Evolutionary conservation across 176 grass and related monocot genomes (phyloP).

Genomic region (Juncus effusus): DNA sequence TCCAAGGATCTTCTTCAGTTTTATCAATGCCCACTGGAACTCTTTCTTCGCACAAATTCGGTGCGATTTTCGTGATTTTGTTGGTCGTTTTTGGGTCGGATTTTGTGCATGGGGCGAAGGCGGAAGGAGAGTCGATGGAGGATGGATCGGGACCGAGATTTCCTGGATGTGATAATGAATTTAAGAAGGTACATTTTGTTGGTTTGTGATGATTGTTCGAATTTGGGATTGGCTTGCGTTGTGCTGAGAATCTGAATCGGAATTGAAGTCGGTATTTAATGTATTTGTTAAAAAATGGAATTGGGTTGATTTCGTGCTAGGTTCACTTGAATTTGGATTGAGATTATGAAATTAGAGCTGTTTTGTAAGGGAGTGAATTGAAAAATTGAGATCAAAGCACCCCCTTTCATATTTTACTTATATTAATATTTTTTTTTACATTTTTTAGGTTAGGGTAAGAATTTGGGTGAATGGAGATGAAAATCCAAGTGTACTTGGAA

Average conservation of each 20-base stretch:
- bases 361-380: neutral
- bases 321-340: neutral
- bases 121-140: conserved; percentile 30
- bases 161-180: conserved; percentile 56
- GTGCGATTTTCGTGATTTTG: conserved; percentile 25
- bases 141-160: conserved; percentile 49
- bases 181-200: conserved; percentile 43
- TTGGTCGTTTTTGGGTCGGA: conserved; percentile 26
- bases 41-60: conserved; percentile 18
- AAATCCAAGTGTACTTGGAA: conserved; percentile 46
- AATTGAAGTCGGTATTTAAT: neutral
- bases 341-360: neutral
- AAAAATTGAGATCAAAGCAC: no score
- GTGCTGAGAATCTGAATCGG: neutral
- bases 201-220: neutral
- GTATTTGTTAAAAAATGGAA: neutral
- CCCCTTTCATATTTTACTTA: no score
- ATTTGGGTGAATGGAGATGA: conserved; percentile 63
- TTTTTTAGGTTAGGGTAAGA: conserved; percentile 52
- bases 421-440: neutral
- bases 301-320: neutral
- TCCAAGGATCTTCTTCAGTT: neutral
- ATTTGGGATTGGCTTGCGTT: neutral
- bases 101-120: conserved; percentile 8
- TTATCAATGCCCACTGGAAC: conserved; percentile 36